Percentiles rank a stretch among this genome's conserved stretches.
Evolutionary conservation across 2,329 filamentous ascomycete species (phyloP).

Genomic region (Colletotrichum falcatum): DNA sequence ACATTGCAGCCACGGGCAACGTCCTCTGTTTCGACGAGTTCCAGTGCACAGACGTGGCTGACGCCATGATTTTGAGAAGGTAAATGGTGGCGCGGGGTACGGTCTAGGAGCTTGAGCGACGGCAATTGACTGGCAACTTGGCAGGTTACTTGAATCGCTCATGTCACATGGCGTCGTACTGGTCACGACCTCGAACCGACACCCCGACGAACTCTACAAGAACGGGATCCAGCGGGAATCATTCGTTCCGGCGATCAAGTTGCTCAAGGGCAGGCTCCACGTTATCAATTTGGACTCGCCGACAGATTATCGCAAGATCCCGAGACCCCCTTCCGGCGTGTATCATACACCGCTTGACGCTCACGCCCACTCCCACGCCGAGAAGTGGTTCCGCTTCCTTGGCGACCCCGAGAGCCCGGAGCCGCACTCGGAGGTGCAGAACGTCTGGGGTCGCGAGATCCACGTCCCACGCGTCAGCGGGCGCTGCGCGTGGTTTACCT

Average conservation of each 20-base stretch:
- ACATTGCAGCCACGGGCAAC: conserved; percentile 85
- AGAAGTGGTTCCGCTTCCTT: conserved; percentile 96
- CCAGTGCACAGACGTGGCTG: conserved; percentile 97
- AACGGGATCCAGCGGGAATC: conserved; percentile 97
- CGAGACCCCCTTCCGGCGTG: conserved; percentile 90
- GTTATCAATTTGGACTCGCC: conserved; percentile 95
- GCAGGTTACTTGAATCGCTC: conserved; percentile 82
- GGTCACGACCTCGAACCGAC: conserved; percentile 96
- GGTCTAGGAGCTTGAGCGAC: neutral
- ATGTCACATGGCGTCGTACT: conserved; percentile 98
- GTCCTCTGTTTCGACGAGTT: conserved; percentile 99
- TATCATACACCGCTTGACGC: conserved; percentile 90
- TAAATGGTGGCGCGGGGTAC: conserved; percentile 47
- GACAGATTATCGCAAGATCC: conserved; percentile 98
- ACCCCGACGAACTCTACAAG: conserved; percentile 95
- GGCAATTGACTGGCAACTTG: conserved; percentile 9
- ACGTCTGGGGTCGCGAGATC: conserved; percentile 94
- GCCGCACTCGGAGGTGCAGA: conserved; percentile 82
- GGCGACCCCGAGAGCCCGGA: conserved; percentile 82
- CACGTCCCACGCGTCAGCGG: conserved; percentile 89
- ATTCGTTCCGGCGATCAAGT: conserved; percentile 94
- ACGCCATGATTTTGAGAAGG: conserved; percentile 96
- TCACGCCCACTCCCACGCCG: conserved; percentile 81
- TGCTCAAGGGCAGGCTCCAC: conserved; percentile 85
- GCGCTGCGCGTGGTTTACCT: conserved; percentile 89